Evolutionary conservation across 2,329 filamentous ascomycete genomes (phyloP), one percentile per base, ranked within the genome.

Genomic region (Aureobasidium sp.): DNA sequence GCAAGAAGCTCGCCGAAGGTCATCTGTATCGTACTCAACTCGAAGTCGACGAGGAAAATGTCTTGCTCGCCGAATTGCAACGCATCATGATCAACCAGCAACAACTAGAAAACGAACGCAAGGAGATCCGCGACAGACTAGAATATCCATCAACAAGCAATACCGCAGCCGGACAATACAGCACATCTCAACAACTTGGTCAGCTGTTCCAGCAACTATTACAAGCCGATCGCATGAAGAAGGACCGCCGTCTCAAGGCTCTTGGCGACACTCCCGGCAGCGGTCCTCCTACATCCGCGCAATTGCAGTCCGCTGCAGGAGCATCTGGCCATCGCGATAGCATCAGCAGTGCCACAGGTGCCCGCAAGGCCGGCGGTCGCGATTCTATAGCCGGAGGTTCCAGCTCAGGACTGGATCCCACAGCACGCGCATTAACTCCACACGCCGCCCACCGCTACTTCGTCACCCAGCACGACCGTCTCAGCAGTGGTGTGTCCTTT

Each of bases 11-110:
- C 69, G 93, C 91, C 3, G 83, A 89, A 65, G 85, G 88, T 54
- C 85, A 92, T 50, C 82, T 97, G 66, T 85, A 86, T 51, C 85
- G 94, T 44, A 89, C 87, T 9, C 87, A 86, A 65, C 91, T 96
- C 65, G 93, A 99, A 75, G 89, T 93, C 30, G 86, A 90, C 64
- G 94, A 99, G 73, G 94, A 99, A 75, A 89, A 95, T 68, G 88
- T 90, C 37, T 78, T 99, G 3, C 82, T 99, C 21, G 82, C 93
- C 62, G 94, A 99, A 72, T 84, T 99, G 61, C 91, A 95, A 70
- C 88, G 94, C 63, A 97, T 99, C 66, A 84, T 96, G 69, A 87
- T 89, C 65, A 86, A 91, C 63, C 90, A 92, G 66, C 89, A 94
- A 67, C 86, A 85, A 62, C 88, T 97, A 70, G 90, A 95, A 71